Percentiles rank a stretch among this genome's conserved stretches.
Conservation (phyloP, 73 alveolate genomes). For the Tetrahymena malaccensis region DNA sequence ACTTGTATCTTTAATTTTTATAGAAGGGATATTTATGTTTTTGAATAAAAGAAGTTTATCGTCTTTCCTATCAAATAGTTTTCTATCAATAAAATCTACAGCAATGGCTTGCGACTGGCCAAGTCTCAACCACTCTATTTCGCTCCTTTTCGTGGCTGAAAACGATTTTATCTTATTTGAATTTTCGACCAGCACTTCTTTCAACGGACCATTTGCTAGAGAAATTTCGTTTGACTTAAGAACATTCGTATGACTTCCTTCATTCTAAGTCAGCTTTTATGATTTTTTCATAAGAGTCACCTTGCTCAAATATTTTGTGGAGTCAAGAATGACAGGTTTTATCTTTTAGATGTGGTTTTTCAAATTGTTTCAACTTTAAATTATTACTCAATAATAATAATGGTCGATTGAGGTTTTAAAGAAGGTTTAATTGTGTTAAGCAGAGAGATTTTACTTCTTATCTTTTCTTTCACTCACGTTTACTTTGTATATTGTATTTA, state of each 20-base stretch:
- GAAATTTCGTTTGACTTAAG: background rate
- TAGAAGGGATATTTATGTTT: background rate
- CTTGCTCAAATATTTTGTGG: background rate
- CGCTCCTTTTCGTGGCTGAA: background rate
- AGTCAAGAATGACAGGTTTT: background rate
- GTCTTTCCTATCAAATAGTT: background rate
- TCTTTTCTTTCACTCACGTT: background rate
- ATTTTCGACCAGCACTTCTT: background rate
- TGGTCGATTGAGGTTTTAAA: background rate
- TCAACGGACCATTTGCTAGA: background rate
- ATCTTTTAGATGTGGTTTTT: background rate
- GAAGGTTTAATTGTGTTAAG: background rate
- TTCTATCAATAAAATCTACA: background rate
- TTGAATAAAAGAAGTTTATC: background rate
- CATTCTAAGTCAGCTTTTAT: background rate
- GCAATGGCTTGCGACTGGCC: background rate
- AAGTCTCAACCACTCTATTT: background rate
- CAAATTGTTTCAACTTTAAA: background rate
- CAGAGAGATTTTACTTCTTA: background rate
- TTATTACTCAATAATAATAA: too few species aligned
- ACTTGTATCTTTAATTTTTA: background rate
- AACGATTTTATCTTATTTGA: background rate
- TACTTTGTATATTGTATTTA: background rate
- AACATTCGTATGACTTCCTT: background rate
- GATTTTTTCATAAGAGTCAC: background rate